phyloP scores from a whole-genome alignment of 306 rosid genomes.

The Vigna hirtella region DNA sequence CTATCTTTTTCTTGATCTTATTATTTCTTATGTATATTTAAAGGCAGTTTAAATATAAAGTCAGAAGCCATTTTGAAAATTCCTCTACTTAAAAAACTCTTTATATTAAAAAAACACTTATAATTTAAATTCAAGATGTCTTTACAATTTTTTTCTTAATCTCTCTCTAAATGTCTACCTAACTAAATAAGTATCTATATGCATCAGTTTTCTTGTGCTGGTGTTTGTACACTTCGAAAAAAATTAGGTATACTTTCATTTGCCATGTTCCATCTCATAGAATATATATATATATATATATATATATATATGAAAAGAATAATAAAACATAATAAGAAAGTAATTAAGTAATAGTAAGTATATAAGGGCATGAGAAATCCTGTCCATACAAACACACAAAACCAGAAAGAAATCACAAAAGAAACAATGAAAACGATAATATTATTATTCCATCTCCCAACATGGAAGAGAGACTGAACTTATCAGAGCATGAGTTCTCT shows the following conservation, averaged over 20 bases:
- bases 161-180: not conserved
- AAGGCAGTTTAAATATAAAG: too few relatives aligned
- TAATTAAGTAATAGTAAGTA: not conserved
- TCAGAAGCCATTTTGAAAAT: too few relatives aligned
- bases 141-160: not conserved
- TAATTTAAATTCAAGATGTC: too few relatives aligned
- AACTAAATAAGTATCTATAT: not conserved
- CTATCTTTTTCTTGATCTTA: not conserved
- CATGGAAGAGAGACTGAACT: not conserved
- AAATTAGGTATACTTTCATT: not conserved
- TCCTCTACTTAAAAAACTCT: too few relatives aligned
- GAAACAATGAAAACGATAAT: not conserved
- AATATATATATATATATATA: not conserved
- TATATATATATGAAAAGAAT: not conserved
- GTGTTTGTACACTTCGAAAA: not conserved
- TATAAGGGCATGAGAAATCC: not conserved
- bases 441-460: not conserved
- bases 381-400: slow-evolving; percentile 18
- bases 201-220: not conserved
- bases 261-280: not conserved
- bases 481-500: slow-evolving; percentile 28
- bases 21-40: not conserved
- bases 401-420: not conserved
- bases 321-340: not conserved
- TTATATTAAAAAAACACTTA: too few relatives aligned